Evolutionary conservation across 495 filamentous ascomycete species (phyloP).

Genomic region (Talaromyces ruber): DNA sequence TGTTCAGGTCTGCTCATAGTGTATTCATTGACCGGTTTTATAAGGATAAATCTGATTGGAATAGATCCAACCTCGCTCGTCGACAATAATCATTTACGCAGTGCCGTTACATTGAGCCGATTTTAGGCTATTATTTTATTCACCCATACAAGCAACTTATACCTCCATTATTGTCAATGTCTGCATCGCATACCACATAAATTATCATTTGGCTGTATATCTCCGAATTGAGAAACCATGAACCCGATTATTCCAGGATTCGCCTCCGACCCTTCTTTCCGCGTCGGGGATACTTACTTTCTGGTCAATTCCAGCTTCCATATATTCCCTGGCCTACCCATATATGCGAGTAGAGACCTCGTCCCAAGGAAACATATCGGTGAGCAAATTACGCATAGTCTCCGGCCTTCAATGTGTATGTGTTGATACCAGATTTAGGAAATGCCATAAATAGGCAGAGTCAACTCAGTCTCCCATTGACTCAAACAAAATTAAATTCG

Average conservation of each 20-base stretch:
- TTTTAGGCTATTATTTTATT: not conserved
- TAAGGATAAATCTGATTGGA: too few relatives aligned
- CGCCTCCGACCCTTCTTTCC: constrained; percentile 20
- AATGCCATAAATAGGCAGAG: constrained; percentile 12
- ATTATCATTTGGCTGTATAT: not conserved
- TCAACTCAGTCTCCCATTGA: constrained; percentile 8
- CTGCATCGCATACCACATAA: not conserved
- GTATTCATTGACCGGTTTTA: too few relatives aligned
- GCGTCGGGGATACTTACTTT: constrained; percentile 19
- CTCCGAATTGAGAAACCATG: not conserved
- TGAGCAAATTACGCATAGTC: not conserved
- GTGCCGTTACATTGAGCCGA: not conserved
- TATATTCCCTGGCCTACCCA: constrained; percentile 27
- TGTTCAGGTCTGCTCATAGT: not conserved
- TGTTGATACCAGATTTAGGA: constrained; percentile 1
- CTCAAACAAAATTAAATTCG: constrained; percentile 5
- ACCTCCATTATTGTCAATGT: not conserved
- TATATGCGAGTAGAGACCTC: constrained; percentile 28
- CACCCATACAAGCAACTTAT: not conserved
- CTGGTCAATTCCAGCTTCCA: constrained; percentile 28
- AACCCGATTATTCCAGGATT: constrained; percentile 15
- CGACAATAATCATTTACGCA: not conserved
- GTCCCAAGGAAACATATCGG: constrained; percentile 20
- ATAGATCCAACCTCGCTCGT: too few relatives aligned
- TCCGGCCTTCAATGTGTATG: not conserved